These are phyloP conservation scores for Cystobasidium tubakii DNA, from an alignment of 768 basidiomycete genomes.

Conservation along the genomic window DNA sequence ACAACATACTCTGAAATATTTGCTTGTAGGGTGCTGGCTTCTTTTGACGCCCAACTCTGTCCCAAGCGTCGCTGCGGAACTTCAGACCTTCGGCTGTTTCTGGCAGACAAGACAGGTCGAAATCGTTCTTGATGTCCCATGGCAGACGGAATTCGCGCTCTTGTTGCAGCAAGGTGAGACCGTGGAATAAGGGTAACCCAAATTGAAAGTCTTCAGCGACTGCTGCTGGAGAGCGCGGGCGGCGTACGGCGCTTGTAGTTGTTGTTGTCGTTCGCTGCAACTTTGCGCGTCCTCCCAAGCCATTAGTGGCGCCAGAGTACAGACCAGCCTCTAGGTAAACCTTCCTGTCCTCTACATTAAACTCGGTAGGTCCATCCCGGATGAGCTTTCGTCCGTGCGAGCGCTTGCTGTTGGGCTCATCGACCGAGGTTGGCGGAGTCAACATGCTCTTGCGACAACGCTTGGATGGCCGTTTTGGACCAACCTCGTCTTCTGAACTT, in stretches of 20 bases:
- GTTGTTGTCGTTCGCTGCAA: neutral
- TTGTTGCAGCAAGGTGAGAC: conserved; percentile 12
- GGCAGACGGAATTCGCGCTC: conserved; percentile 30
- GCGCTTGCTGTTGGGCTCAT: conserved; percentile 11
- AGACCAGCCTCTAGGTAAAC: conserved; percentile 5
- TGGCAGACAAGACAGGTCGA: conserved; percentile 29
- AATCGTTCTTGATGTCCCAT: conserved; percentile 26
- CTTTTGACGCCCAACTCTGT: conserved; percentile 19
- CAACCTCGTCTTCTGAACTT: neutral
- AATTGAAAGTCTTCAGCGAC: neutral
- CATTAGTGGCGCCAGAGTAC: conserved; percentile 17
- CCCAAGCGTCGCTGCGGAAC: conserved; percentile 25
- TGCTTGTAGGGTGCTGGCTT: conserved; percentile 14
- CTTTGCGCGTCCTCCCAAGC: neutral
- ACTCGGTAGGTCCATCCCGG: neutral
- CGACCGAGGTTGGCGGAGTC: conserved; percentile 17
- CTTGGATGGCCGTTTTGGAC: neutral
- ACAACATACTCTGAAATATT: conserved; percentile 37
- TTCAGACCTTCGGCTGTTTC: conserved; percentile 19
- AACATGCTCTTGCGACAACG: conserved; percentile 13
- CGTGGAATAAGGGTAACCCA: conserved; percentile 20
- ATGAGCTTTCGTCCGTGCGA: neutral
- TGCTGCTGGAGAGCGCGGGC: neutral
- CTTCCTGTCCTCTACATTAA: conserved; percentile 25
- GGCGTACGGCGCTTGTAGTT: neutral